Percentiles rank a stretch among this genome's conserved stretches.
phyloP scores from a whole-genome alignment of 2,329 filamentous ascomycete species.

The Hymenoscyphus salicellus region DNA sequence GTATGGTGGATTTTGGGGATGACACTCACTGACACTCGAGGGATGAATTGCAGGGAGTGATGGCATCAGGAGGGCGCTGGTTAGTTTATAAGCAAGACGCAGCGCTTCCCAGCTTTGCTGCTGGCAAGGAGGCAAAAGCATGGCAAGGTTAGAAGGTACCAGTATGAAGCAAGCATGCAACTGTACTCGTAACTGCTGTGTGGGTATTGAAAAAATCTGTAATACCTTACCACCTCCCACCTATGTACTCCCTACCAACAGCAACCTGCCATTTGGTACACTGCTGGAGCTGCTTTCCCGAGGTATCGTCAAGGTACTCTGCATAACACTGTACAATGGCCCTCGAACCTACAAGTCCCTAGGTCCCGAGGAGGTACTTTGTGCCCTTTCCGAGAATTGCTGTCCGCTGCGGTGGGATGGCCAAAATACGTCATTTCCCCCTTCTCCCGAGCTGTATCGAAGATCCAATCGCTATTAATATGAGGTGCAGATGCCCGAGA shows the following conservation, averaged over 20 bases:
- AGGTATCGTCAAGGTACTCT: neutral
- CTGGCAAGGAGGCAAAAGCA: neutral
- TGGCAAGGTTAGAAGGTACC: neutral
- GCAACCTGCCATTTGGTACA: neutral
- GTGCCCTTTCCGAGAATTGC: slow-evolving; percentile 3
- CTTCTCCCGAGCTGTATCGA: neutral
- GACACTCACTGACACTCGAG: neutral
- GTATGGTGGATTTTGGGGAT: neutral
- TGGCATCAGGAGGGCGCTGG: neutral
- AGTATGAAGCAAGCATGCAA: slow-evolving; percentile 1
- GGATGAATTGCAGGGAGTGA: neutral
- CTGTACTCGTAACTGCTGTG: slow-evolving; percentile 3
- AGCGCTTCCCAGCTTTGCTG: neutral
- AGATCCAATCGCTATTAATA: slow-evolving; percentile 1
- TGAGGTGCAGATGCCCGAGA: neutral
- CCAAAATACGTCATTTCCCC: slow-evolving; percentile 6
- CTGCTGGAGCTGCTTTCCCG: neutral
- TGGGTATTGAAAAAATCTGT: neutral
- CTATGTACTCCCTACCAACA: neutral
- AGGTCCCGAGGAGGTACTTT: slow-evolving; percentile 3
- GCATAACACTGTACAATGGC: neutral
- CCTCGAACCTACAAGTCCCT: neutral
- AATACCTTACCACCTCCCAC: neutral
- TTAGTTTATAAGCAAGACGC: neutral
- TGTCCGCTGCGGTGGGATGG: slow-evolving; percentile 11